Evolutionary conservation across 768 basidiomycete species (phyloP).

Genomic region (Mycena polygramma): DNA sequence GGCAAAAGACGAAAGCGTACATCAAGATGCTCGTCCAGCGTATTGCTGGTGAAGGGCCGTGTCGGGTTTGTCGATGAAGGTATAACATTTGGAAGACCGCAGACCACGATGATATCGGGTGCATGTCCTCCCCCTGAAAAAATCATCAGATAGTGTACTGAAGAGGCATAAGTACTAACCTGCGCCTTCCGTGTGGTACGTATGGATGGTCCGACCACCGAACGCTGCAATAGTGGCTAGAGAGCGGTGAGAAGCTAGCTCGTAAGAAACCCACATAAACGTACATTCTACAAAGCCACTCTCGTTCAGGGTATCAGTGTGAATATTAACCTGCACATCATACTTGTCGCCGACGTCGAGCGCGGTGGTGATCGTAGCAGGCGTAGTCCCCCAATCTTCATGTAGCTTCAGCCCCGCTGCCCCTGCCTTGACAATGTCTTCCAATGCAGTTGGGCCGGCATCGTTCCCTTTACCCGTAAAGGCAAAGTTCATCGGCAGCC

Average conservation of each 20-base stretch:
- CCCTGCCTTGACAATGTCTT: slow-evolving; percentile 87
- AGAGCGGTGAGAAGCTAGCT: slow-evolving; percentile 13
- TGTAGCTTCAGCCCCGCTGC: slow-evolving; percentile 94
- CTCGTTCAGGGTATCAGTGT: slow-evolving; percentile 98
- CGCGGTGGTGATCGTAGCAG: slow-evolving; percentile 80
- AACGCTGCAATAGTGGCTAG: slow-evolving; percentile 91
- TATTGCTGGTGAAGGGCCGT: slow-evolving; percentile 90
- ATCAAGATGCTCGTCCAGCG: slow-evolving; percentile 96
- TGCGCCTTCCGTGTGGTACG: slow-evolving; percentile 97
- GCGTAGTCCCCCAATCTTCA: slow-evolving; percentile 97
- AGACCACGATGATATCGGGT: slow-evolving; percentile 98
- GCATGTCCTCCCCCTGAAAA: slow-evolving; percentile 90
- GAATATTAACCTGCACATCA: slow-evolving; percentile 97
- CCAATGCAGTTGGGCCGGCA: slow-evolving; percentile 76
- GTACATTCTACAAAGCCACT: slow-evolving; percentile 95
- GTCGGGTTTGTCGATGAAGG: slow-evolving; percentile 99
- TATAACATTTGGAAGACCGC: slow-evolving; percentile 88
- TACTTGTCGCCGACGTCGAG: slow-evolving; percentile 89
- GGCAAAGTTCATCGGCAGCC: slow-evolving; percentile 90
- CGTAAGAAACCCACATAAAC: slow-evolving; percentile 39
- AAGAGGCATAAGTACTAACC: slow-evolving; percentile 56
- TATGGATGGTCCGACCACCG: slow-evolving; percentile 92
- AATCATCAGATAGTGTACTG: slow-evolving; percentile 6
- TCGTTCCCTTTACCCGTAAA: slow-evolving; percentile 99
- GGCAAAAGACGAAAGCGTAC: slow-evolving; percentile 58